Evolutionary conservation across 2,329 filamentous ascomycete species (phyloP), one percentile per base, ranked within the genome.

Genomic region (Aspergillus viridinutans): DNA sequence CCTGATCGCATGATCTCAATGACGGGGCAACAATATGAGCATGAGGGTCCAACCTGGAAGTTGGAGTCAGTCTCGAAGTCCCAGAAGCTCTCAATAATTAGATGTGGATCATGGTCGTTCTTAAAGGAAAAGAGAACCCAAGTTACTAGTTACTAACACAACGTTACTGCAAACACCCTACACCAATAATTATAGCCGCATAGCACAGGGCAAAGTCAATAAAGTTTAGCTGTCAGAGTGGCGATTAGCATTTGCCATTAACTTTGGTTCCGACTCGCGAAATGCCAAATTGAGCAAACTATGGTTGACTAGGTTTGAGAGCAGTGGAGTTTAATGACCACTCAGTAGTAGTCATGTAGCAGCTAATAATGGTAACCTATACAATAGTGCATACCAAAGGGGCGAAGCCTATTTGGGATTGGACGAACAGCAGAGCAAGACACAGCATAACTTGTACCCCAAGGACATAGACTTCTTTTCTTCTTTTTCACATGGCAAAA

Each of bases 1-100:
- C 21, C 25, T 35, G 43, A 50, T 54, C 52, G 50, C 55, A 57
- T 59, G 26, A 35, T 57, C 32, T 57, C 23, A 20, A 35, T n/a
- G 20, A 23, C 21, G 7, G 14, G 5, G 43, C 9, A 23, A 25
- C 43, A 17, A 8, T 26, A 47, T 47, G 10, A 47, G 20, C 21
- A 25, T 3, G 43, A 21, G 20, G 42, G n/a, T 20, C 42, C 8
- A 23, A 21, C 5, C 21, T 8, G 42, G 3, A 29, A 23, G 42
- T 10, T 2, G 42, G 17, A 21, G n/a, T 23, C 14, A 14, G 12
- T 23, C 43, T 23, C 9, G 4, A 47, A 23, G 43, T 23, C 23
- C 43, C 12, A 47, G 14, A 23, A 14, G 21, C 10, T 23, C 21
- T 47, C 43, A 20, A 25, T 23, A 25, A 14, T 47, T 12, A 47